Conservation (phyloP, 2,329 filamentous ascomycete species). For the Bipolaris sorokiniana region DNA sequence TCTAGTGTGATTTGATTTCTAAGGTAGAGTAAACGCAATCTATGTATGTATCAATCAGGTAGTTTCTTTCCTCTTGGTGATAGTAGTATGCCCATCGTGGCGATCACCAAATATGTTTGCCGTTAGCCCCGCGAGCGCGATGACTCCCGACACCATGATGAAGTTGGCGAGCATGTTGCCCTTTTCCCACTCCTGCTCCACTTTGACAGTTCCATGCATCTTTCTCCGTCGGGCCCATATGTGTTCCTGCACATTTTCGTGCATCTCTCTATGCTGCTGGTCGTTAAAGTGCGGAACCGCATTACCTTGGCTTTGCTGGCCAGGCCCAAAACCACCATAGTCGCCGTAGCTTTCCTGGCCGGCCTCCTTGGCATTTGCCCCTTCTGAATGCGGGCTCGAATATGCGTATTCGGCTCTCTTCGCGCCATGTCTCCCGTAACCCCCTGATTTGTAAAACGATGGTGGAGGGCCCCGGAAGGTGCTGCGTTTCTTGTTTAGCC, state of each 20-base stretch:
- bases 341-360: conserved; percentile 41
- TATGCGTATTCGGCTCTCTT: conserved; percentile 61
- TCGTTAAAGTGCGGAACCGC: conserved; percentile 79
- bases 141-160: conserved; percentile 32
- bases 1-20: neutral
- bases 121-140: conserved; percentile 33
- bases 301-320: conserved; percentile 57
- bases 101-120: conserved; percentile 28
- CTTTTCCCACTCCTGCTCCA: conserved; percentile 32
- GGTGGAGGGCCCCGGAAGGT: conserved; percentile 86
- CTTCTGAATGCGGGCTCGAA: conserved; percentile 26
- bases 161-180: conserved; percentile 41
- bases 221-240: conserved; percentile 52
- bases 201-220: conserved; percentile 16
- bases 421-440: conserved; percentile 71
- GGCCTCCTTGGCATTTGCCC: conserved; percentile 25
- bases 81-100: conserved; percentile 2
- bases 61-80: conserved; percentile 9
- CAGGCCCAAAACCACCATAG: conserved; percentile 64
- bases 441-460: conserved; percentile 82
- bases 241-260: conserved; percentile 66
- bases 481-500: conserved; percentile 76
- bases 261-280: conserved; percentile 73
- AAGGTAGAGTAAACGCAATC: neutral
- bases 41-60: neutral